Base-by-base conservation (phyloP, 176 grass and related monocot species). In the Pontederia crassipes region DNA sequence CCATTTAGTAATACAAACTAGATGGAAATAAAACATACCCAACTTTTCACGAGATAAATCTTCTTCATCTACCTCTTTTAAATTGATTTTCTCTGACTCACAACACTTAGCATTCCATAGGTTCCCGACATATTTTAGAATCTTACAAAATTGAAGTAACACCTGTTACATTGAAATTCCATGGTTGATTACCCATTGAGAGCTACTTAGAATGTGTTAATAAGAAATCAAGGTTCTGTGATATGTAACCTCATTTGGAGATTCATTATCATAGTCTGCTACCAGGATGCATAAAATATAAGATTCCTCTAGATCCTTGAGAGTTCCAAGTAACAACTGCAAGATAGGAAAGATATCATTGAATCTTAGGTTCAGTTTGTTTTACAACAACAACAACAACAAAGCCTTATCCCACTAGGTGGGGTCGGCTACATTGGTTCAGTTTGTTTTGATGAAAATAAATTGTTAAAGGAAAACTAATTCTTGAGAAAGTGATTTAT, bases 61-160 rank as follows among this genome's bases (percentile, higher is more conserved):
- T 57, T 59, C 57, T 52, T 68, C 32, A 57, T 49, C 32, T 66
- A 35, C 67, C 66, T 77, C 70, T 15, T 80, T 52, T 15, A 55
- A 47, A 45, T 29, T 45, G 10, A 58, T 51, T 26, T 84, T 56
- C n/a, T 35, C 57, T 17, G 9, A 29, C 13, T 52, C 24, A 1
- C 50, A 28, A 4, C 28, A 14, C 4, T 58, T 67, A 56, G 80
- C 49, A 10, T 16, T 17, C 65, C 59, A 17, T 17, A 57, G 65
- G 45, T 64, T 76, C 70, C 68, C 62, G 46, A 65, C 73, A 53
- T 70, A 66, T 64, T 57, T 64, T 64, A 87, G 68, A 46, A 71
- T 28, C 24, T 49, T 71, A 47, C 63, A 59, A 17, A 80, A 68
- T 24, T 74, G 35, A 28, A 77, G 48, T 54, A 82, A 69, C 58